These are phyloP conservation scores for Stachybotrys elegans DNA, from an alignment of 2,329 filamentous ascomycete species.

Conservation along the genomic window DNA sequence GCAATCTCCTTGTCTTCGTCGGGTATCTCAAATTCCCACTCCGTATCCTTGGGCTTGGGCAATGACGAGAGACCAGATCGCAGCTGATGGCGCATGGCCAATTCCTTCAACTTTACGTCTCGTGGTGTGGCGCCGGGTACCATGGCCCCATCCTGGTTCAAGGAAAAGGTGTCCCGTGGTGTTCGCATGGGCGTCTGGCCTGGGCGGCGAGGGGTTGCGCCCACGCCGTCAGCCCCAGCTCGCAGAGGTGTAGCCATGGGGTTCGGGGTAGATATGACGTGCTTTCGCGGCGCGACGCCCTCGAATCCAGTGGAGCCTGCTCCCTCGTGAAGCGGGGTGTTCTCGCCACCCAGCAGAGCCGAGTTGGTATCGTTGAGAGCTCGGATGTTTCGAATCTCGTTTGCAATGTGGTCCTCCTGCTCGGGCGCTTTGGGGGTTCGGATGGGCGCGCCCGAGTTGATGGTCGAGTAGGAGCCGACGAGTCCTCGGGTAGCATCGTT, in stretches of 20 bases:
- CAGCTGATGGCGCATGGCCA: conserved; percentile 63
- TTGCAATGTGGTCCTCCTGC: conserved; percentile 92
- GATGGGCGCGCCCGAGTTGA: conserved; percentile 80
- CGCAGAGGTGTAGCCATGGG: conserved; percentile 88
- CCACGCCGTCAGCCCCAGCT: conserved; percentile 54
- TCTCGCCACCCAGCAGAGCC: conserved; percentile 87
- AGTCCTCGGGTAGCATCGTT: conserved; percentile 81
- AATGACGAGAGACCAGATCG: conserved; percentile 71
- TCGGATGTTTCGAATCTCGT: conserved; percentile 91
- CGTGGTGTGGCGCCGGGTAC: conserved; percentile 69
- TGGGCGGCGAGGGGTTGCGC: conserved; percentile 62
- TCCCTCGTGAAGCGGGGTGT: conserved; percentile 81
- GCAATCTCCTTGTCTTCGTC: conserved; percentile 67
- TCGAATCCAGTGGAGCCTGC: conserved; percentile 81
- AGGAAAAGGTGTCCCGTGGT: conserved; percentile 77
- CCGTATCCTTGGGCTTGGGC: conserved; percentile 86
- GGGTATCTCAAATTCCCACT: conserved; percentile 90
- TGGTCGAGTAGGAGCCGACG: conserved; percentile 77
- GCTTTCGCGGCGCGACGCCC: conserved; percentile 73
- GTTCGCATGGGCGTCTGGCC: conserved; percentile 84
- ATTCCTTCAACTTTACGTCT: conserved; percentile 68
- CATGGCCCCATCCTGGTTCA: conserved; percentile 70
- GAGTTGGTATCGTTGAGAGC: conserved; percentile 92
- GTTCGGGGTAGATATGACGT: conserved; percentile 86
- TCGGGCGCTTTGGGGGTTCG: conserved; percentile 86